These are phyloP conservation scores for Candida ulmi DNA, from an alignment of 805 yeast species.

Conservation along the genomic window DNA sequence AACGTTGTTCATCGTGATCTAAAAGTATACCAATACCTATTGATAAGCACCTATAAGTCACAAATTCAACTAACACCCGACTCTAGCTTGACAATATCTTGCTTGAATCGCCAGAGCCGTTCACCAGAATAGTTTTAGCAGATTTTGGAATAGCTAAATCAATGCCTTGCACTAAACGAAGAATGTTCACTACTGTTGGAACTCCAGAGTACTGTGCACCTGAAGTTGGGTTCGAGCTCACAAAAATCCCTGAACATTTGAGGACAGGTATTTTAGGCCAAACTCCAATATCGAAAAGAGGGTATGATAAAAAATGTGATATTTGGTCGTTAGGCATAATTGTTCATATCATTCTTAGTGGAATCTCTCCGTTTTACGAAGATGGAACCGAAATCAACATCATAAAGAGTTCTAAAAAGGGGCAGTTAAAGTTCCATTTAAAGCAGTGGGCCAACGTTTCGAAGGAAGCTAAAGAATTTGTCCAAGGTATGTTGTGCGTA, in stretches of 20 bases:
- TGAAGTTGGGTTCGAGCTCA: constrained; percentile 47
- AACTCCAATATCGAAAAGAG: constrained; percentile 17
- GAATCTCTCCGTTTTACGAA: constrained; percentile 58
- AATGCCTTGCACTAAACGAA: constrained; percentile 21
- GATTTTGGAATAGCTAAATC: constrained; percentile 61
- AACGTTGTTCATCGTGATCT: constrained; percentile 63
- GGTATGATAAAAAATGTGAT: constrained; percentile 56
- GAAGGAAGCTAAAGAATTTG: constrained; percentile 39
- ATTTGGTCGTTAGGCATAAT: constrained; percentile 67
- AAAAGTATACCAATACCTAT: constrained; percentile 28
- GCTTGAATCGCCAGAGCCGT: constrained; percentile 45
- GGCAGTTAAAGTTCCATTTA: constrained; percentile 32
- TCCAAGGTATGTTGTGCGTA: constrained; percentile 32
- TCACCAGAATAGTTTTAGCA: constrained; percentile 50
- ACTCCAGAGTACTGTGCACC: constrained; percentile 74
- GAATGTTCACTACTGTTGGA: constrained; percentile 50
- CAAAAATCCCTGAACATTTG: constrained; percentile 22
- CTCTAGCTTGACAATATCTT: constrained; percentile 59
- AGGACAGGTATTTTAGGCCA: constrained; percentile 21
- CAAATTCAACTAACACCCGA: no score
- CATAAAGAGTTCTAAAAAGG: constrained; percentile 35
- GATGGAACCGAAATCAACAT: constrained; percentile 37
- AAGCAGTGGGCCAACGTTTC: constrained; percentile 40
- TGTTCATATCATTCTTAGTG: constrained; percentile 52
- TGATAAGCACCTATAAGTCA: no score